phyloP scores from a whole-genome alignment of 495 filamentous ascomycete genomes.

The Hyaloscypha variabilis region DNA sequence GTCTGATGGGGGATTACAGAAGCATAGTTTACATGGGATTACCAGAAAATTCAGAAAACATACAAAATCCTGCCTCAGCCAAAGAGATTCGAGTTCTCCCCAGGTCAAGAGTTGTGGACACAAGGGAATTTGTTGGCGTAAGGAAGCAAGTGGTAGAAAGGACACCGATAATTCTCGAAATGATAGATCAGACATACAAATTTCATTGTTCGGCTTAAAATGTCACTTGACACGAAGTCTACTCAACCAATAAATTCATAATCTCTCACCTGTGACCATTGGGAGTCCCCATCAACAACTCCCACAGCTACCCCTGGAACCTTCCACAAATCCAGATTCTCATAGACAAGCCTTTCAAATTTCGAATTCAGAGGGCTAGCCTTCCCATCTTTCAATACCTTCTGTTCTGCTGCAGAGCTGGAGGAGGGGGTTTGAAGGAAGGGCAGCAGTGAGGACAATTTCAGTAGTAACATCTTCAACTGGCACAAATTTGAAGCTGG shows the following conservation, averaged over 20 bases:
- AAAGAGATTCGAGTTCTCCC: too few species aligned
- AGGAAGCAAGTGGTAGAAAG: too few species aligned
- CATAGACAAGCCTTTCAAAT: constrained; percentile 42
- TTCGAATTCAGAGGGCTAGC: constrained; percentile 33
- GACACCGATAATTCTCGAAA: too few species aligned
- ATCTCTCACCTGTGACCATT: constrained; percentile 45
- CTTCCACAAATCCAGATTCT: constrained; percentile 47
- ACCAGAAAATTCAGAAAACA: too few species aligned
- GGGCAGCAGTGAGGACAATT: not conserved
- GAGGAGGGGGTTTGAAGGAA: constrained; percentile 7
- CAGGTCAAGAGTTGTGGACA: too few species aligned
- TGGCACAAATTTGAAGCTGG: not conserved
- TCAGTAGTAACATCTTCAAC: not conserved
- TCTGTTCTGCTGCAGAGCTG: constrained; percentile 1
- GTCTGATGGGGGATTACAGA: not conserved
- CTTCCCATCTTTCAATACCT: constrained; percentile 10
- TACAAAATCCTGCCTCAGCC: too few species aligned
- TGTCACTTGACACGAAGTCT: not conserved
- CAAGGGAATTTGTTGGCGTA: too few species aligned
- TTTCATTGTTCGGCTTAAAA: too few species aligned
- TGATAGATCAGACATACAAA: too few species aligned
- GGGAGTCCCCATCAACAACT: constrained; percentile 46
- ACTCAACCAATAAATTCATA: not conserved
- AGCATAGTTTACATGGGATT: not conserved
- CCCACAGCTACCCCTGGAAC: constrained; percentile 53